These are phyloP conservation scores for Raffaelea albimanens DNA, from an alignment of 2,329 filamentous ascomycete species.

Conservation along the genomic window DNA sequence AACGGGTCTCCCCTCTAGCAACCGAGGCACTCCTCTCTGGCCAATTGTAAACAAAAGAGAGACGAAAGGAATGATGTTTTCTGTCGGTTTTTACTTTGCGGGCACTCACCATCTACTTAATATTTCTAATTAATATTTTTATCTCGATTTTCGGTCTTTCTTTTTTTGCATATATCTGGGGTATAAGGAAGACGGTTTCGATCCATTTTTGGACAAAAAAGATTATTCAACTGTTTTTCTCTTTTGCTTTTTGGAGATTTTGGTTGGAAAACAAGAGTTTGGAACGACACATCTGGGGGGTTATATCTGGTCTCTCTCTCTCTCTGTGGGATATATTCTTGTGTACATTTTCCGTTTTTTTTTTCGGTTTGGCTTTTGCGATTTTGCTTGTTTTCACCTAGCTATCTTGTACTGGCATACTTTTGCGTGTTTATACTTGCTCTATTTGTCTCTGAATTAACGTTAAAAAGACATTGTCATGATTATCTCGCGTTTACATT, in stretches of 20 bases:
- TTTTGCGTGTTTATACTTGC: too few species aligned
- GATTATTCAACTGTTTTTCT: background rate
- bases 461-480: too few species aligned
- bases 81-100: background rate
- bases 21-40: slow-evolving; percentile 73
- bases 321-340: background rate
- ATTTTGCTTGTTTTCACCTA: slow-evolving; percentile 1
- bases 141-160: slow-evolving; percentile 1
- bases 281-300: background rate
- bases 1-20: slow-evolving; percentile 35
- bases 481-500: too few species aligned
- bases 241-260: background rate
- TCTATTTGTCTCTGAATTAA: too few species aligned
- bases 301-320: background rate
- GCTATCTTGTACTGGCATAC: background rate
- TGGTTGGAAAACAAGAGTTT: background rate
- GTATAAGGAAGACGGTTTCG: slow-evolving; percentile 1
- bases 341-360: background rate
- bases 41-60: slow-evolving; percentile 44
- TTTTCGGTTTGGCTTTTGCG: background rate
- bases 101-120: background rate
- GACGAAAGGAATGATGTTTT: slow-evolving; percentile 10
- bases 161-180: slow-evolving; percentile 8
- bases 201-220: background rate
- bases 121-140: background rate